Base-by-base conservation (phyloP, 2,329 filamentous ascomycete species). In the Paecilomyces niveus region DNA sequence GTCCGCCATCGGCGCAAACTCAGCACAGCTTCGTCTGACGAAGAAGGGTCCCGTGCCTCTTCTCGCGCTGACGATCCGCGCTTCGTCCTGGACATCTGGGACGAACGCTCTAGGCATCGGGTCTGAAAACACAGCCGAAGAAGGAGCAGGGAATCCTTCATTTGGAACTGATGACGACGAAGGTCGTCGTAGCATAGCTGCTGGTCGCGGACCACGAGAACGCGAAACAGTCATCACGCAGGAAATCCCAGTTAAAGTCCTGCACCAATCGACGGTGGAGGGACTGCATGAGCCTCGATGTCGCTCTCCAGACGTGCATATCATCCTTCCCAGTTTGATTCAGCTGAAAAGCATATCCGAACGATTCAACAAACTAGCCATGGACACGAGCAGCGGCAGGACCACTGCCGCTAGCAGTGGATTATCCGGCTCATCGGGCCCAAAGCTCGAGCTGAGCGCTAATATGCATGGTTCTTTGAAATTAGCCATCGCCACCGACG, bases 331-430 rank as follows among this genome's bases (percentile, higher is more conserved):
- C 0, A 88, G 90, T 4, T 79, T 99, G 3, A 80, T 92, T 50
- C 92, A 97, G 69, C 81, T 99, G 59, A 97, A 97, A 71, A 89
- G 88, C 62, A 94, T 99, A 62, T 96, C 91, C 3, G 94, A 99
- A 73, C 87, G 94, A 56, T 97, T 97, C 76, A 97, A 92, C 50
- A 93, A 90, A 69, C 84, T 97, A 2, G 90, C 90, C 1, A 65
- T 64, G 45, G 77, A 80, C 22, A 78, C 61, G 32, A 65, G 63
- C 8, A 54, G 57, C 35, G 50, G 57, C 60, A 3, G 62, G 62
- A 45, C 59, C 57, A 51, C 62, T 54, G 57, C 61, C 58, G 70
- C 76, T 26, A 76, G 77, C 15, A 62, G 68, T 6, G 70, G 59
- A 21, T 63, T 58, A 60, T 63, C 58, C 58, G 64, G 57, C 57